Evolutionary conservation across 2,329 filamentous ascomycete species (phyloP), one percentile per base, ranked within the genome.

Genomic region (Venturia nashicola): DNA sequence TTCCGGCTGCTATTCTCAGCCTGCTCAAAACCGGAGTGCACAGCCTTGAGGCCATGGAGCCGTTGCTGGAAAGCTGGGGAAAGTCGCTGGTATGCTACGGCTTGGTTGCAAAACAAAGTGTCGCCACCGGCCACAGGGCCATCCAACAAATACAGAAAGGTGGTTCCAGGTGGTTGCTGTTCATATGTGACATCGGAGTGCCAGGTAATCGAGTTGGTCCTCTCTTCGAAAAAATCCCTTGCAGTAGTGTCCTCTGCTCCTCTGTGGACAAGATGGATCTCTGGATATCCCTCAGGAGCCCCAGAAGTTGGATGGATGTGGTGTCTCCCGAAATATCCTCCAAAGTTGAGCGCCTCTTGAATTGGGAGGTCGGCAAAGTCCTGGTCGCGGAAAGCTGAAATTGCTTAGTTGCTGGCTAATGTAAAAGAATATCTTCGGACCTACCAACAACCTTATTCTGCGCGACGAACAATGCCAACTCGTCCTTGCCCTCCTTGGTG

Each of bases 111-210:
- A 70, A 96, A 96, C 3, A 95, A 77, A 0, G 91, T 96, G 72
- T 96, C 91, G 59, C 91, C 92, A 43, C 91, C 91, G 0, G 84
- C 86, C 46, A 83, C 80, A 0, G 91, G 91, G 55, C 84, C 86
- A 71, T 96, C 91, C n/a, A 97, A 82, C 61, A 91, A 81, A 72
- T 95, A 96, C 43, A 96, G 76, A 76, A 96, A 95, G 0, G 92
- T 96, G 0, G 91, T 96, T 39, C 91, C 90, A 0, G 92, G 91
- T 1, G 92, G 91, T 76, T 97, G 91, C 68, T 83, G 78, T 77
- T 96, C 92, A 72, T 95, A 96, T 0, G 88, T 89, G 1, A 96
- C 87, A 68, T 96, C 91, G 0, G 86, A 89, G 76, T 96, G 91
- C 91, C 91, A 96, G 8, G 90, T 90, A 1, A 95, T 86, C 0